Conservation (phyloP, 257 asterid species). For the Vinca minor region DNA sequence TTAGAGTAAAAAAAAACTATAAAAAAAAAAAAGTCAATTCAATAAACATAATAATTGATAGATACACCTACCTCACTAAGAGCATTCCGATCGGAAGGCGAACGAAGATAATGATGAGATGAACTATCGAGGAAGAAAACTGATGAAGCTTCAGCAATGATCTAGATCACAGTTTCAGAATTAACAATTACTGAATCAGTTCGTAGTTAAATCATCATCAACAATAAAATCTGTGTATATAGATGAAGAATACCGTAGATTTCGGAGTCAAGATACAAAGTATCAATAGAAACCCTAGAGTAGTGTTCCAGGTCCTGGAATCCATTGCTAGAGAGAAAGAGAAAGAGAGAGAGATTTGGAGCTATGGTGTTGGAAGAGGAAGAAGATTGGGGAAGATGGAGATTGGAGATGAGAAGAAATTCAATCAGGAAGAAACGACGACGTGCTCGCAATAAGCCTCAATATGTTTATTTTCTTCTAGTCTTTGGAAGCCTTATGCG, state of each 20-base stretch:
- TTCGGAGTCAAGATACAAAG: constrained; percentile 26
- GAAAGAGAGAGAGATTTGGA: background rate
- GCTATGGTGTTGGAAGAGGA: background rate
- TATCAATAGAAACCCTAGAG: constrained; percentile 24
- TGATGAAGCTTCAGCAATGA: constrained; percentile 48
- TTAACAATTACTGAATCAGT: constrained; percentile 11
- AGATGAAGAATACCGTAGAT: constrained; percentile 26
- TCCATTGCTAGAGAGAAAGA: constrained; percentile 5
- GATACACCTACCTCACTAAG: constrained; percentile 25
- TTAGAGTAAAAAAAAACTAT: too few relatives aligned
- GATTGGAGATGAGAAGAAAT: background rate
- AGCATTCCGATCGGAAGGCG: constrained; percentile 33
- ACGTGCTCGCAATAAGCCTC: background rate
- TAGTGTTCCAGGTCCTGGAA: background rate
- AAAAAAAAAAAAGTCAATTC: background rate
- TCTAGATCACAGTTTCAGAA: constrained; percentile 15
- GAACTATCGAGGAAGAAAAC: constrained; percentile 59
- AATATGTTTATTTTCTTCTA: too few relatives aligned
- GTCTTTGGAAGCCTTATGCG: too few relatives aligned
- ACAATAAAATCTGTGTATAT: background rate
- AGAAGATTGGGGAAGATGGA: background rate
- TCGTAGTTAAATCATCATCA: constrained; percentile 15
- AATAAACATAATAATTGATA: too few relatives aligned
- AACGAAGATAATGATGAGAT: constrained; percentile 49
- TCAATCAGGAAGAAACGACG: background rate